Evolutionary conservation across 768 basidiomycete genomes (phyloP), one percentile per base, ranked within the genome.

Genomic region (Kwoniella pini): DNA sequence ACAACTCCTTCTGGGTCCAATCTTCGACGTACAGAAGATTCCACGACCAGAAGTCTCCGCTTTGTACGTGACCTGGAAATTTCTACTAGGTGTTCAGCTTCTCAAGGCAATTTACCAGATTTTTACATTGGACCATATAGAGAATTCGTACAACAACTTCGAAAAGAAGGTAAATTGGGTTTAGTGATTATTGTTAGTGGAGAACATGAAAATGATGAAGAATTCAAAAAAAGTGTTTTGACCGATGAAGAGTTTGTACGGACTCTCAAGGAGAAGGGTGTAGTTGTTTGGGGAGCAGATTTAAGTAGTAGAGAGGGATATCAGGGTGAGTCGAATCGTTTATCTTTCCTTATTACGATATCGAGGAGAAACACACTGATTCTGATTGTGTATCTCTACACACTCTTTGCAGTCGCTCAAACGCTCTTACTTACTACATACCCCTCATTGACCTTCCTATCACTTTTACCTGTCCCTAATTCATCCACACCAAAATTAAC

Each of bases 261-360:
- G 24, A 76, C 85, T 2, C 81, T 96, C 22, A 82, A 84, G 49
- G 86, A 88, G 31, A 88, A 92, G 75, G 81, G 87, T 50, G 82
- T 95, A 54, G 69, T 92, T 17, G 85, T 91, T 7, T 99, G 94
- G 95, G 95, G 89, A 2, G 94, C 91, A 15, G 94, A 97, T 72
- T 85, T 96, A 7, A 82, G 87, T 31, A 88, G 89, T 68, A 82
- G 82, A 33, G 91, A 95, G 63, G 85, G 90, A 4, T 92, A 91
- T 84, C 84, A 86, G 74, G 85, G 87, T 87, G 44, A 44, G 75
- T 60, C 33, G 15, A 36, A 36, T n/a, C n/a, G n/a, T n/a, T n/a
- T n/a, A n/a, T n/a, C n/a, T n/a, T n/a, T n/a, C n/a, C n/a, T 30
- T n/a, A n/a, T n/a, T n/a, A n/a, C n/a, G n/a, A n/a, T n/a, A n/a